Evolutionary conservation across 805 yeast genomes (phyloP).

Genomic region (Yarrowia bubula): DNA sequence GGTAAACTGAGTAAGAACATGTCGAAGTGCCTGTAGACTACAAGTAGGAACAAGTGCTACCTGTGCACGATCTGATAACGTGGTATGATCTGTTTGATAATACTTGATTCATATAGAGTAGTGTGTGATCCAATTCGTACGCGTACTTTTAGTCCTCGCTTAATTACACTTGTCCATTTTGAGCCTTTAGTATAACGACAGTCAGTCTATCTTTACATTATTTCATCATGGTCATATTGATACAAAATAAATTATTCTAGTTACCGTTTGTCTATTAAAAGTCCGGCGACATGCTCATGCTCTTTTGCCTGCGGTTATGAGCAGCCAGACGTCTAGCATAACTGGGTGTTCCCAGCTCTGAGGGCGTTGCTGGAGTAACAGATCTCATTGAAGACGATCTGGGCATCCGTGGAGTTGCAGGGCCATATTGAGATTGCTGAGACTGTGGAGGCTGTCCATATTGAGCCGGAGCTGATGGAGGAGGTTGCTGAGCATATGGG

Average conservation of each 20-base stretch:
- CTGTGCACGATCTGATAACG: no score
- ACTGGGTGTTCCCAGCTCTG: slow-evolving; percentile 14
- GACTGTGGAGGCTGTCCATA: not conserved
- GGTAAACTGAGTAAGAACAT: no score
- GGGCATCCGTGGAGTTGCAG: slow-evolving; percentile 6
- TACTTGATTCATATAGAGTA: no score
- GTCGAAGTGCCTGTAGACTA: no score
- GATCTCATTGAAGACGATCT: slow-evolving; percentile 7
- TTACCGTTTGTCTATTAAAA: not conserved
- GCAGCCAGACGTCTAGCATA: slow-evolving; percentile 13
- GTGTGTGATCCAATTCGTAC: no score
- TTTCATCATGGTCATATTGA: no score
- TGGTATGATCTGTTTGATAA: no score
- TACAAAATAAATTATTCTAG: not conserved
- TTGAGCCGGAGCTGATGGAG: not conserved
- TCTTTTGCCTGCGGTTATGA: slow-evolving; percentile 17
- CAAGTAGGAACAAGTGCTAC: no score
- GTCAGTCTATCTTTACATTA: no score
- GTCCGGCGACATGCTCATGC: slow-evolving; percentile 18
- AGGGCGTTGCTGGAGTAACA: not conserved
- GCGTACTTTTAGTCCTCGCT: no score
- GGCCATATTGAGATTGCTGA: not conserved
- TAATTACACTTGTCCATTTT: no score
- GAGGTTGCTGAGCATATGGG: not conserved
- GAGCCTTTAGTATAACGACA: no score